A percentile compares a stretch with the other conserved stretches of the same genome.
Conservation (phyloP, 768 basidiomycete species). For the Fomitopsis serialis region DNA sequence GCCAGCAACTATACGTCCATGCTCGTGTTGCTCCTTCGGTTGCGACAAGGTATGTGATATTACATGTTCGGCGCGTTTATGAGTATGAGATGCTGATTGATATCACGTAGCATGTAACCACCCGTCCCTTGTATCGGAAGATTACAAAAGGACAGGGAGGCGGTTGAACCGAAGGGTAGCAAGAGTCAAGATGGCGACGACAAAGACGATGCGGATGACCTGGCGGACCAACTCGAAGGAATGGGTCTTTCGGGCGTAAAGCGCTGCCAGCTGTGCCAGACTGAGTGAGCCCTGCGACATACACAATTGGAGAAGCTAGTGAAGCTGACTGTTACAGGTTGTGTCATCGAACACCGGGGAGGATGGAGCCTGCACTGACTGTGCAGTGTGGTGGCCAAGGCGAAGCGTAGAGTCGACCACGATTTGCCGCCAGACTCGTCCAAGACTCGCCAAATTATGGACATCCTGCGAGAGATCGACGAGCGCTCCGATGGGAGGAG, state of each 20-base stretch:
- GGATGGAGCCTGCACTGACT: slow-evolving; percentile 40
- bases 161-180: slow-evolving; percentile 58
- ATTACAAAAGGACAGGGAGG: slow-evolving; percentile 72
- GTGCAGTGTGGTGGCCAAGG: slow-evolving; percentile 49
- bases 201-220: slow-evolving; percentile 58
- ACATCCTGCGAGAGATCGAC: slow-evolving; percentile 63
- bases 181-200: slow-evolving; percentile 50
- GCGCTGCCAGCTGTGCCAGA: slow-evolving; percentile 78
- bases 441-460: slow-evolving; percentile 81
- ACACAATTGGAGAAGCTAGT: neutral
- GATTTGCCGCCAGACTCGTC: slow-evolving; percentile 67
- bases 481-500: slow-evolving; percentile 53
- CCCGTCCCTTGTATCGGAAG: slow-evolving; percentile 74
- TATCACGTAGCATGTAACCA: slow-evolving; percentile 76
- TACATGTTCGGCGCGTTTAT: too few species aligned
- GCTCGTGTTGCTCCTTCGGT: slow-evolving; percentile 65
- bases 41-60: slow-evolving; percentile 80
- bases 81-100: neutral
- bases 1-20: slow-evolving; percentile 64
- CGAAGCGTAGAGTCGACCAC: slow-evolving; percentile 30
- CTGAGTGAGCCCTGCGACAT: slow-evolving; percentile 38
- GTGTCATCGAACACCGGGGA: slow-evolving; percentile 31
- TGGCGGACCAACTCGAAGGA: slow-evolving; percentile 67
- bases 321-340: slow-evolving; percentile 13
- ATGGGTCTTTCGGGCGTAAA: slow-evolving; percentile 52